Conservation (phyloP, 208 protist species). For the Trypanosoma boissoni region DNA sequence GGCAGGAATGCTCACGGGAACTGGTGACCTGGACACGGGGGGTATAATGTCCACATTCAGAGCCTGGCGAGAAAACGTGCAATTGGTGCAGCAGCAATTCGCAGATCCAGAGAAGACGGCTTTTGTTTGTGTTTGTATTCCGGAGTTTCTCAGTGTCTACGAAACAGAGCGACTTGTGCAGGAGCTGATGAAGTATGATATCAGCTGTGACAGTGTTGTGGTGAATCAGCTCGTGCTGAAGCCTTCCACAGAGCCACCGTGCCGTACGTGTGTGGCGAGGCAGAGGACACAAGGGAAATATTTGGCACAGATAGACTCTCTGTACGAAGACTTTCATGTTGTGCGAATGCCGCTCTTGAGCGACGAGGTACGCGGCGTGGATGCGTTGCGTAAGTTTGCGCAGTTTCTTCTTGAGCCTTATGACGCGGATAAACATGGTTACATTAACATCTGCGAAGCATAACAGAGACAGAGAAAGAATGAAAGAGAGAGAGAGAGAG, state of each 20-base stretch:
- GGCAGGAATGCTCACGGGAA: conserved; percentile 32
- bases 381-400: conserved; percentile 48
- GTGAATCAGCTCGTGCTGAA: conserved; percentile 95
- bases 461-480: no score
- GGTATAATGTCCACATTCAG: conserved; percentile 27
- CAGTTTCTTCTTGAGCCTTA: conserved; percentile 79
- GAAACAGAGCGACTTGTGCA: conserved; percentile 99
- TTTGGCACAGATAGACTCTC: conserved; percentile 91
- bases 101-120: conserved; percentile 83
- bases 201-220: conserved; percentile 94
- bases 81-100: conserved; percentile 60
- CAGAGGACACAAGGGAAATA: conserved; percentile 95
- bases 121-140: conserved; percentile 99
- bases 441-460: conserved; percentile 31
- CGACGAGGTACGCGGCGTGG: conserved; percentile 91
- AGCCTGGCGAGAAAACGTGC: conserved; percentile 38
- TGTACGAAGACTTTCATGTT: conserved; percentile 97
- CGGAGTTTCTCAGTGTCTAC: conserved; percentile 98
- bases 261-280: conserved; percentile 88
- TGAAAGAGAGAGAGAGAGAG: no score
- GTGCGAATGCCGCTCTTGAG: conserved; percentile 90
- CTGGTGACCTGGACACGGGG: conserved; percentile 11
- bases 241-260: conserved; percentile 49
- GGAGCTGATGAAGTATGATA: conserved; percentile 95
- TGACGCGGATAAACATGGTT: conserved; percentile 52